Evolutionary conservation across 148 eudicot genomes (phyloP).

Genomic region (Dysphania ambrosioides): DNA sequence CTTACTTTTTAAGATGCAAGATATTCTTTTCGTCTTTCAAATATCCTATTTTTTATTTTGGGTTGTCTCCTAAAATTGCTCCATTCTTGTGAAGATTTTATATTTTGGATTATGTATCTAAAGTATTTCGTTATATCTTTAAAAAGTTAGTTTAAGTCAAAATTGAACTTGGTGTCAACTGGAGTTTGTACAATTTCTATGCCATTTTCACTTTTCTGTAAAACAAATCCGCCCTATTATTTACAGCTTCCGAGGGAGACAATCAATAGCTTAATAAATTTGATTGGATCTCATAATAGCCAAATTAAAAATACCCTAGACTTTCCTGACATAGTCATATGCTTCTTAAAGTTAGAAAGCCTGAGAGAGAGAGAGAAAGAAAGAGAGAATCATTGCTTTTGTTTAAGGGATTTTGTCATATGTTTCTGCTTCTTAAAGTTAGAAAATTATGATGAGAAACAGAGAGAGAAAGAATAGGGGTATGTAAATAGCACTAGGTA

Average conservation of each 20-base stretch:
- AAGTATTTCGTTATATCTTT: no score
- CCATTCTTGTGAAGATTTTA: no score
- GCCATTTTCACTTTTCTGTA: background rate
- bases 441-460: conserved; percentile 28
- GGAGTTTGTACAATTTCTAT: background rate
- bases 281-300: conserved; percentile 44
- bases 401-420: conserved; percentile 43
- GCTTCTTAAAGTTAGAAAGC: conserved; percentile 42
- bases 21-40: no score
- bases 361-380: background rate
- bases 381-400: conserved; percentile 39
- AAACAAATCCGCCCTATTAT: conserved; percentile 8
- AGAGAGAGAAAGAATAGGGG: conserved; percentile 5
- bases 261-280: conserved; percentile 33
- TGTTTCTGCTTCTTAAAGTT: conserved; percentile 49
- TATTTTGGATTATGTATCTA: no score
- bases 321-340: conserved; percentile 49
- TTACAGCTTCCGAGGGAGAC: conserved; percentile 29
- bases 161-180: no score
- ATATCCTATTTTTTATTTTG: no score
- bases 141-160: no score
- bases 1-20: no score
- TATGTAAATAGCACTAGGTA: conserved; percentile 22
- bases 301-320: conserved; percentile 33
- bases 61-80: no score